Conservation (phyloP, 1,284 basidiomycete species). For the Malassezia nana region DNA sequence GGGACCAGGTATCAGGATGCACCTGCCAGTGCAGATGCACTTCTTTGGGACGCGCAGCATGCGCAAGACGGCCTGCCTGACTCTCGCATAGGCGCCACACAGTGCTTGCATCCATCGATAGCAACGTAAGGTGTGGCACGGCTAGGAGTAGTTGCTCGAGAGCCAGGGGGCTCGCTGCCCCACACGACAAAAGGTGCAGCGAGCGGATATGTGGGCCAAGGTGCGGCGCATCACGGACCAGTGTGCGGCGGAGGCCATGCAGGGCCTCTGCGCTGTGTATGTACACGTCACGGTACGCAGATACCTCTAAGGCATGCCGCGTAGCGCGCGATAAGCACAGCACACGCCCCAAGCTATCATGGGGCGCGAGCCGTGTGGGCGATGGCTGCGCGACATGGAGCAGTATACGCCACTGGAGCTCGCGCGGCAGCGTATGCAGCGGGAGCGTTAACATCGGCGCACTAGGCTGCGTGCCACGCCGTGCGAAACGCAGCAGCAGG, state of each 20-base stretch:
- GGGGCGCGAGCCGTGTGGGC: neutral
- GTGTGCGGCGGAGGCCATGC: conserved; percentile 8
- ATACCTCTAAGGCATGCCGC: neutral
- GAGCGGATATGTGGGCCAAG: neutral
- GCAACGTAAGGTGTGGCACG: neutral
- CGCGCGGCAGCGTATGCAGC: conserved; percentile 2
- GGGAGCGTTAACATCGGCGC: neutral
- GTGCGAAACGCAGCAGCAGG: neutral
- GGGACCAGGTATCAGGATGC: neutral
- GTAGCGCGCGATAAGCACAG: conserved; percentile 1
- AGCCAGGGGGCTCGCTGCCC: neutral
- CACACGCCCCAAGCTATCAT: neutral
- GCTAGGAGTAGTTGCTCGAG: conserved; percentile 12
- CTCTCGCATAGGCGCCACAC: conserved; percentile 1
- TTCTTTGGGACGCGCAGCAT: neutral
- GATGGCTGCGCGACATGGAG: neutral
- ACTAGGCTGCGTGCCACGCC: neutral
- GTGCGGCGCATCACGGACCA: conserved; percentile 2
- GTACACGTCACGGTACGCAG: conserved; percentile 2
- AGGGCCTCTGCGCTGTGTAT: neutral
- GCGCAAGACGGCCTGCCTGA: neutral
- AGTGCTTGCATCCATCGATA: conserved; percentile 2
- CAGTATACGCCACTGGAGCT: conserved; percentile 5
- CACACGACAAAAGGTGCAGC: neutral
- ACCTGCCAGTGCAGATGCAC: neutral